Percentiles rank a stretch among this genome's conserved stretches.
These are phyloP conservation scores for Emericellopsis cladophorae DNA, from an alignment of 2,329 filamentous ascomycete species.

Conservation along the genomic window DNA sequence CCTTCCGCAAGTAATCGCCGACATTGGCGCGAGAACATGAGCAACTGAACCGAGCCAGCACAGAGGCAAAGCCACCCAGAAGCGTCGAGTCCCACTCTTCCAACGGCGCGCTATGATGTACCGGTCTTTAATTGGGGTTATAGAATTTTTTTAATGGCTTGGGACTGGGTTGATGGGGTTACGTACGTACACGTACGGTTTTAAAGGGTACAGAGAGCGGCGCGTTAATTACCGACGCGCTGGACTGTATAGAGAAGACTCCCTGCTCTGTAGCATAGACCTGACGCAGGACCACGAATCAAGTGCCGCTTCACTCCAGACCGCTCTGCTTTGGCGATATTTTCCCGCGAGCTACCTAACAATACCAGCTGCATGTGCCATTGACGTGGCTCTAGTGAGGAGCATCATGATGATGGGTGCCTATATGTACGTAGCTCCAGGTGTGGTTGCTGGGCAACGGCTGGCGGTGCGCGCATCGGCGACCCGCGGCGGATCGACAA, in stretches of 20 bases:
- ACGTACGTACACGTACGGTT: background rate
- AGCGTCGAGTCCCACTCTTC: no score
- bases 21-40: background rate
- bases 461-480: background rate
- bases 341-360: no score
- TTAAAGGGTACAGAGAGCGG: background rate
- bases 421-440: no score
- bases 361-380: background rate
- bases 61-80: background rate
- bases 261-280: conserved; percentile 7
- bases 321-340: no score
- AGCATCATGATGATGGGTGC: background rate
- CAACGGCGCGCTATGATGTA: background rate
- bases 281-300: no score
- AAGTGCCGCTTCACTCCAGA: no score
- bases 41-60: background rate
- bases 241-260: conserved; percentile 1
- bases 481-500: background rate
- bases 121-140: background rate
- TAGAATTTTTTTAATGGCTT: background rate
- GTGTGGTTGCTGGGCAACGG: background rate
- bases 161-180: background rate
- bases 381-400: background rate
- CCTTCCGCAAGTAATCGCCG: conserved; percentile 19
- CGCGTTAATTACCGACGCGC: background rate